These are phyloP conservation scores for Colletotrichum sp. DNA, from an alignment of 2,329 filamentous ascomycete species.

Conservation along the genomic window DNA sequence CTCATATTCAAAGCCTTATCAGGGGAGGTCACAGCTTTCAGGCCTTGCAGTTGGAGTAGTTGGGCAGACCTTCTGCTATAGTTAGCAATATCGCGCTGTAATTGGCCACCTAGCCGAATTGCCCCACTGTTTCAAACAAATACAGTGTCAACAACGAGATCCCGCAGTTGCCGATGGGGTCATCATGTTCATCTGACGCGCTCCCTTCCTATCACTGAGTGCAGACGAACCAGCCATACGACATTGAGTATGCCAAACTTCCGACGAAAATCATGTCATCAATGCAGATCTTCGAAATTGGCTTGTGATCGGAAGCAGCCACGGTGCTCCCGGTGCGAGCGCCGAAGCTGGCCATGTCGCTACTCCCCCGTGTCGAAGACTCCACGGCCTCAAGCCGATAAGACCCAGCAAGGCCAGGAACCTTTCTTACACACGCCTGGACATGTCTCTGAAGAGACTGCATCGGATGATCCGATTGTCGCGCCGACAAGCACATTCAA, in stretches of 20 bases:
- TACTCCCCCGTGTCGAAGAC: neutral
- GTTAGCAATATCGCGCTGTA: neutral
- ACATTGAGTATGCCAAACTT: neutral
- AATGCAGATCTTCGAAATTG: neutral
- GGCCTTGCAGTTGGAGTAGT: neutral
- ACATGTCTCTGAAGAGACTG: neutral
- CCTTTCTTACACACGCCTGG: neutral
- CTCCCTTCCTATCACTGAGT: neutral
- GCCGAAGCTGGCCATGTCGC: neutral
- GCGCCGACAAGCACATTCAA: neutral
- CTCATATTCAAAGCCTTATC: neutral
- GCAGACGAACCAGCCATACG: neutral
- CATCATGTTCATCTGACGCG: neutral
- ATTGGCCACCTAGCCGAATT: neutral
- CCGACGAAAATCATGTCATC: neutral
- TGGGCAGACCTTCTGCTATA: neutral
- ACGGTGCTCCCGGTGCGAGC: neutral
- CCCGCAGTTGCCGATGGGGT: neutral
- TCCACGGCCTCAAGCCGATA: fast-evolving
- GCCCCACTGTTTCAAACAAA: neutral
- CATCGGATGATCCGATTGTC: neutral
- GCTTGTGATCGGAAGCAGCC: neutral
- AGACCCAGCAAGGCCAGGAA: neutral
- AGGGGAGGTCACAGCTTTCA: neutral
- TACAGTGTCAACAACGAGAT: neutral